Conservation (phyloP, 495 filamentous ascomycete genomes). For the Hyaloscypha variabilis region DNA sequence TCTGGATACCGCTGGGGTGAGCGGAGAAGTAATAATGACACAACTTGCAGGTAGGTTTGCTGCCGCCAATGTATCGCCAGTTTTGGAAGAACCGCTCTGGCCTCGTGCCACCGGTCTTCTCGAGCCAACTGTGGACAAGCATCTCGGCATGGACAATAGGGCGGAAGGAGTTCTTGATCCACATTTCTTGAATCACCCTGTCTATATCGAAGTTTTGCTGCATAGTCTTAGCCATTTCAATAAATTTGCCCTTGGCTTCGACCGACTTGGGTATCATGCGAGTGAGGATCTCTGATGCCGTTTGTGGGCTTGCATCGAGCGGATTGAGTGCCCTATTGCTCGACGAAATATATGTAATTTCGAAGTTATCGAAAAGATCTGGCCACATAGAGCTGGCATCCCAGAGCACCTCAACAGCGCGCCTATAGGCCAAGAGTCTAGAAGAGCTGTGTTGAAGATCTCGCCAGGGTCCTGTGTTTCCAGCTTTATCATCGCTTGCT, state of each 20-base stretch:
- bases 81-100: conserved; percentile 28
- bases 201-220: conserved; percentile 13
- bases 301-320: conserved; percentile 12
- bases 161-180: conserved; percentile 2
- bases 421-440: conserved; percentile 8
- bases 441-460: conserved; percentile 6
- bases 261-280: conserved; percentile 9
- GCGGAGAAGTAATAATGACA: conserved; percentile 31
- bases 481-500: conserved; percentile 9
- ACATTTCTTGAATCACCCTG: conserved; percentile 6
- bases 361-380: conserved; percentile 3
- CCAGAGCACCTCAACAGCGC: conserved; percentile 9
- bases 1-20: conserved; percentile 10
- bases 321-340: conserved; percentile 10
- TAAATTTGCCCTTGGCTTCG: conserved; percentile 8
- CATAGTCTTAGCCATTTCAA: conserved; percentile 10
- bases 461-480: conserved; percentile 4
- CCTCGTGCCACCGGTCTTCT: conserved; percentile 8
- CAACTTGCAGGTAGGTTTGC: conserved; percentile 33
- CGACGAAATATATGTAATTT: conserved; percentile 10
- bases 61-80: conserved; percentile 30
- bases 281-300: conserved; percentile 15
- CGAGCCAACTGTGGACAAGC: conserved; percentile 9
- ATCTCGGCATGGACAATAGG: conserved; percentile 16
- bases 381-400: conserved; percentile 2